Conservation (phyloP, 768 basidiomycete species). For the Rhodocollybia butyracea region DNA sequence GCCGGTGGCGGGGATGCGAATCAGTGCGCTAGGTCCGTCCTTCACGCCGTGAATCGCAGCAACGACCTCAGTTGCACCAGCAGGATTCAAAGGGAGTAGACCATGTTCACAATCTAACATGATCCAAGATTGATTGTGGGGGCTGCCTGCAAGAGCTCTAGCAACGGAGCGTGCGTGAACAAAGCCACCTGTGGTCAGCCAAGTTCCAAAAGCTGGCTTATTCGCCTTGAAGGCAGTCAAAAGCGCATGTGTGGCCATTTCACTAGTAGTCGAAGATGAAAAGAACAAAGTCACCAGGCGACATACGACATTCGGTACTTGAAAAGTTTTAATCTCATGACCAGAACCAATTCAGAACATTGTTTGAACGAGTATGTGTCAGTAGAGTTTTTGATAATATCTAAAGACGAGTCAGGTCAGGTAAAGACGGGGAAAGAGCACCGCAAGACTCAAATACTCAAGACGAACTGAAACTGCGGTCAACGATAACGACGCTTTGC, state of each 20-base stretch:
- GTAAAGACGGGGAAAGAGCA: too few species aligned
- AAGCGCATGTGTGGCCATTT: constrained; percentile 54
- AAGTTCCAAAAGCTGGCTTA: constrained; percentile 64
- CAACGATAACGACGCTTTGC: too few species aligned
- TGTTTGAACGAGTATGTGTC: too few species aligned
- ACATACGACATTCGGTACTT: too few species aligned
- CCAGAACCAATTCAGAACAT: too few species aligned
- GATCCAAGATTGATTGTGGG: constrained; percentile 56
- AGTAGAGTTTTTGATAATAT: too few species aligned
- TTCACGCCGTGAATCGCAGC: constrained; percentile 49
- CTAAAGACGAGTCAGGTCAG: too few species aligned
- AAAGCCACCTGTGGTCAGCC: constrained; percentile 59
- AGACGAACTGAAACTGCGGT: too few species aligned
- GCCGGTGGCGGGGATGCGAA: constrained; percentile 65
- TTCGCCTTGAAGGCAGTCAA: constrained; percentile 48
- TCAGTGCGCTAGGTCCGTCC: constrained; percentile 48
- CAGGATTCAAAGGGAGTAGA: constrained; percentile 48
- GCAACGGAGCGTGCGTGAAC: constrained; percentile 60
- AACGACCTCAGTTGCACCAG: constrained; percentile 51
- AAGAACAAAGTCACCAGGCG: too few species aligned
- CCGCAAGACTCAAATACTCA: too few species aligned
- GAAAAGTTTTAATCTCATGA: too few species aligned
- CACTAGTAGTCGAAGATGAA: too few species aligned
- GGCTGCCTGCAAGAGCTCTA: constrained; percentile 36
- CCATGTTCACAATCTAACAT: constrained; percentile 71